Evolutionary conservation across 192 early-diverging fungal genomes (phyloP).

Genomic region (Coemansia sp.): DNA sequence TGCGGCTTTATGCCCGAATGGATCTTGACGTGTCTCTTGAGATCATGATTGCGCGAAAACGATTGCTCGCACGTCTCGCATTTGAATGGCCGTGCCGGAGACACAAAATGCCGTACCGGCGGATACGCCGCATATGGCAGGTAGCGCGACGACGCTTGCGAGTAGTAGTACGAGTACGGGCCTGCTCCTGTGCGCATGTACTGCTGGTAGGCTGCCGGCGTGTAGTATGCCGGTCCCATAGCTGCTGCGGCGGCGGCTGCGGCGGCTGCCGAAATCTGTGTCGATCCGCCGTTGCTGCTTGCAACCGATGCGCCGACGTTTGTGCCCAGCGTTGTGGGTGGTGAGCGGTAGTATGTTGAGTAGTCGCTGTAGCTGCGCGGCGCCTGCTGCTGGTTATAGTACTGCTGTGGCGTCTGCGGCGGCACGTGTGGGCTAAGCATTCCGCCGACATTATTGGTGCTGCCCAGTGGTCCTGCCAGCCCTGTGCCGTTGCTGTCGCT

Average conservation of each 20-base stretch:
- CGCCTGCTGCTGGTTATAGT: conserved; percentile 22
- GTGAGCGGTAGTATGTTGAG: conserved; percentile 47
- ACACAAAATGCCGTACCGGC: conserved; percentile 52
- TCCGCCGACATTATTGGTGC: conserved; percentile 12
- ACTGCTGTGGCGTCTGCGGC: conserved; percentile 17
- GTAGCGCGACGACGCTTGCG: conserved; percentile 43
- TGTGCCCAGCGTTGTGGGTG: conserved; percentile 31
- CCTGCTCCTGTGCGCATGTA: conserved; percentile 33
- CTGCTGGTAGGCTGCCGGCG: conserved; percentile 42
- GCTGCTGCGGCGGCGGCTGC: conserved; percentile 38
- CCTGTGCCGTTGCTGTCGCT: conserved; percentile 4
- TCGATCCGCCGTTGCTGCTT: conserved; percentile 18
- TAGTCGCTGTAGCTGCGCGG: conserved; percentile 47
- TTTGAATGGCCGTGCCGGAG: conserved; percentile 56
- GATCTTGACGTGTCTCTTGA: conserved; percentile 72
- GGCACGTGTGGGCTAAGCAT: conserved; percentile 7
- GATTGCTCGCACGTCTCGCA: conserved; percentile 56
- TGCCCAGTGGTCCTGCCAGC: conserved; percentile 1
- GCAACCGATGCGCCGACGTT: conserved; percentile 1
- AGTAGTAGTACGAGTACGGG: conserved; percentile 45
- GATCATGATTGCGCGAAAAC: conserved; percentile 73
- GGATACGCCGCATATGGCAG: conserved; percentile 49
- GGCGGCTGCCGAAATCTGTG: conserved; percentile 30
- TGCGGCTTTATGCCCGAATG: conserved; percentile 78
- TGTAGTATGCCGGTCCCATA: conserved; percentile 42